Percentiles rank a stretch among this genome's conserved stretches.
Evolutionary conservation across 1,284 basidiomycete genomes (phyloP).

Genomic region (Sparassis latifolia): DNA sequence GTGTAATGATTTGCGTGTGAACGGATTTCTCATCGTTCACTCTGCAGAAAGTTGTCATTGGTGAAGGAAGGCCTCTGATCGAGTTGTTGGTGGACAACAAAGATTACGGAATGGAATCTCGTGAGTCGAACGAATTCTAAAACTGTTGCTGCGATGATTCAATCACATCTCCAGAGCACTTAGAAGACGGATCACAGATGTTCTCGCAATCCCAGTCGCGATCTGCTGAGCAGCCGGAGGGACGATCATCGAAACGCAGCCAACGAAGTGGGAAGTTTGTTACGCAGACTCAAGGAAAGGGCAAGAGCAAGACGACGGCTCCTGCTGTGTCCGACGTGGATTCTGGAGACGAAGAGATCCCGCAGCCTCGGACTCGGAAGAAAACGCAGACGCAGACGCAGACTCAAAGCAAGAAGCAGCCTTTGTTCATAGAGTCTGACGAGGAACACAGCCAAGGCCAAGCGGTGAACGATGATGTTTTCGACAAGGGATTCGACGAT

Average conservation of each 20-base stretch:
- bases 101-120: constrained; percentile 49
- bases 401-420: constrained; percentile 12
- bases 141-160: not conserved
- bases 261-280: not conserved
- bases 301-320: constrained; percentile 8
- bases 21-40: too few species aligned
- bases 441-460: constrained; percentile 9
- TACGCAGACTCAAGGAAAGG: constrained; percentile 8
- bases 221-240: not conserved
- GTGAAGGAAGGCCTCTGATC: constrained; percentile 27
- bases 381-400: not conserved
- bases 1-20: constrained; percentile 8
- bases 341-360: constrained; percentile 28
- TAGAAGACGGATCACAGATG: constrained; percentile 34
- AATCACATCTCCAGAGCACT: constrained; percentile 36
- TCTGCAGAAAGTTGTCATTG: too few species aligned
- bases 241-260: constrained; percentile 4
- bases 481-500: constrained; percentile 7
- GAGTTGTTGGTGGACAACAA: constrained; percentile 47
- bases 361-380: constrained; percentile 7
- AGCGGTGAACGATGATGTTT: constrained; percentile 1
- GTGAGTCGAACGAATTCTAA: constrained; percentile 27
- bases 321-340: constrained; percentile 12
- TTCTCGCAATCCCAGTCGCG: constrained; percentile 12
- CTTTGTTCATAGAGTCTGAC: constrained; percentile 23